Percentiles rank a stretch among this genome's conserved stretches.
phyloP scores from a whole-genome alignment of 306 rosid genomes.

The Cyamopsis tetragonoloba region DNA sequence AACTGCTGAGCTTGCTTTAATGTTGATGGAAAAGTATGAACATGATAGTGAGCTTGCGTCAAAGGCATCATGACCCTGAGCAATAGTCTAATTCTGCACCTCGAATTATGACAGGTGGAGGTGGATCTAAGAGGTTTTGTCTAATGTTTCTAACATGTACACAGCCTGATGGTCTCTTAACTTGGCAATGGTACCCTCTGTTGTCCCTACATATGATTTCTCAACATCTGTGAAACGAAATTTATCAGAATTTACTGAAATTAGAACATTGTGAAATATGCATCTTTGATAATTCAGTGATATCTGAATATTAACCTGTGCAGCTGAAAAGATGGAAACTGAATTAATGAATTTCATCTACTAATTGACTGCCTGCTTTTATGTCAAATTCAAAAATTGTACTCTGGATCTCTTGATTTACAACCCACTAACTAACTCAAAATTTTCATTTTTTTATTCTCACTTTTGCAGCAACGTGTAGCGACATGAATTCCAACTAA shows the following conservation, averaged over 20 bases:
- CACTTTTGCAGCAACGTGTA: background rate
- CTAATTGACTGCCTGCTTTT: background rate
- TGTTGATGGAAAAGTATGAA: conserved; percentile 51
- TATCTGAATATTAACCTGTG: background rate
- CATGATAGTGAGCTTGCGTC: conserved; percentile 45
- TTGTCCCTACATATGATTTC: conserved; percentile 46
- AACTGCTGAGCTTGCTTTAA: conserved; percentile 26
- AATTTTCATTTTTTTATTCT: background rate
- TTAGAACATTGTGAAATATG: conserved; percentile 12
- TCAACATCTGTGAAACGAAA: conserved; percentile 49
- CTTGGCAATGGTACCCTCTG: conserved; percentile 59
- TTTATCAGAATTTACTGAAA: conserved; percentile 6
- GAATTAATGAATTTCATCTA: background rate
- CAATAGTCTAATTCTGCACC: conserved; percentile 60
- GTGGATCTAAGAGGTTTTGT: conserved; percentile 45
- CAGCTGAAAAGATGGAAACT: background rate
- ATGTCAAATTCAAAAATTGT: background rate
- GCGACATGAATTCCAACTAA: conserved; percentile 12
- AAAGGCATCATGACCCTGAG: conserved; percentile 33
- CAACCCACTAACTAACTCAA: background rate
- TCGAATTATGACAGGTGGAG: conserved; percentile 55
- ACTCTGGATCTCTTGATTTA: background rate
- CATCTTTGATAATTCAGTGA: background rate
- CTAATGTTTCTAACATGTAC: conserved; percentile 48
- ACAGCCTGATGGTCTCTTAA: conserved; percentile 57